A percentile compares a stretch with the other conserved stretches of the same genome.
Conservation (phyloP, 2,329 filamentous ascomycete genomes). For the Pyricularia sp. region DNA sequence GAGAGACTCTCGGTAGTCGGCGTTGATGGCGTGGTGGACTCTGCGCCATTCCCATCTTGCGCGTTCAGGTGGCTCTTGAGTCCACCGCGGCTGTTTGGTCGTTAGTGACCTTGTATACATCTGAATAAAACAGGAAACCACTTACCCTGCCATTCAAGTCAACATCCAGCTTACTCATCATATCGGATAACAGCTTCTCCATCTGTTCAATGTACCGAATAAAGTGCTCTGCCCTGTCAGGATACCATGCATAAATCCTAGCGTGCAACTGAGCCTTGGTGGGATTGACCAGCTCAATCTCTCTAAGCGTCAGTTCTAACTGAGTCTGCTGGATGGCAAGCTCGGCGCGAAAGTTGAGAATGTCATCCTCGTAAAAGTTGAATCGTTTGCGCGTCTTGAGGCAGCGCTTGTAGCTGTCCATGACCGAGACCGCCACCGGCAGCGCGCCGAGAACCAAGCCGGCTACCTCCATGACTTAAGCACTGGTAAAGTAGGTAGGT, state of each 20-base stretch:
- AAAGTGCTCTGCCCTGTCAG: not conserved
- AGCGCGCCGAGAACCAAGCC: conserved; percentile 4
- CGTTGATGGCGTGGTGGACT: not conserved
- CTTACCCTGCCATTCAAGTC: not conserved
- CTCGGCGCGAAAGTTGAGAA: not conserved
- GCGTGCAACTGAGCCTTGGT: not conserved
- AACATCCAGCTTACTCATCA: not conserved
- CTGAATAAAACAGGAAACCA: too few species aligned
- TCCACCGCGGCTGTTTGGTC: not conserved
- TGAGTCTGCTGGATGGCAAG: conserved; percentile 1
- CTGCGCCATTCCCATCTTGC: not conserved
- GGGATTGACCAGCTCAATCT: not conserved
- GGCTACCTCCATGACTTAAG: not conserved
- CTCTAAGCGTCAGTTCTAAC: not conserved
- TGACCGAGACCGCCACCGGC: not conserved
- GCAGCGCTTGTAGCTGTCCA: conserved; percentile 5
- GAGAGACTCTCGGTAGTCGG: not conserved
- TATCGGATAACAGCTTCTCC: not conserved
- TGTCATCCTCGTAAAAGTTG: not conserved
- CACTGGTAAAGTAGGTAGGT: not conserved
- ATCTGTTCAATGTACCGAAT: not conserved
- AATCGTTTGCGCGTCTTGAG: not conserved
- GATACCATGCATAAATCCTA: not conserved
- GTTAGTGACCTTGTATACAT: not conserved
- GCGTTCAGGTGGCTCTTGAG: not conserved